phyloP scores from a whole-genome alignment of 2,329 filamentous ascomycete species.

The Aureobasidium sp. region DNA sequence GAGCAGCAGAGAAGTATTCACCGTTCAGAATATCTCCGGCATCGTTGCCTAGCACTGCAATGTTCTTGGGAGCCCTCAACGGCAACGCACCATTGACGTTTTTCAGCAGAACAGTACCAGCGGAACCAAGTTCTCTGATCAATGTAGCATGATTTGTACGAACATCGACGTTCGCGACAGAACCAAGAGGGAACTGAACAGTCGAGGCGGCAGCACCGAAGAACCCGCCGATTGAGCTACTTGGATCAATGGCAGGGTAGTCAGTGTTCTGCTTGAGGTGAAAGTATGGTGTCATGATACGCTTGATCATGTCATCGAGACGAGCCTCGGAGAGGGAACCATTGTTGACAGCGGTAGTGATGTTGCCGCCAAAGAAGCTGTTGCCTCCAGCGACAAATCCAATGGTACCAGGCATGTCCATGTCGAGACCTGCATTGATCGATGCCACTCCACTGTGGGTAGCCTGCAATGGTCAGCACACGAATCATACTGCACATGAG shows the following conservation, averaged over 20 bases:
- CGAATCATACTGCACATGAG: not conserved
- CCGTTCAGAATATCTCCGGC: slow-evolving; percentile 43
- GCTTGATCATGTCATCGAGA: slow-evolving; percentile 39
- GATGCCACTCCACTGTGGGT: slow-evolving; percentile 37
- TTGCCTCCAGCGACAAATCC: slow-evolving; percentile 17
- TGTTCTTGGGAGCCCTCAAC: slow-evolving; percentile 42
- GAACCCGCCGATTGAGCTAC: slow-evolving; percentile 22
- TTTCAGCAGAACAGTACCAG: slow-evolving; percentile 39
- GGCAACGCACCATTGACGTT: slow-evolving; percentile 44
- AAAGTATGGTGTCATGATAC: slow-evolving; percentile 41
- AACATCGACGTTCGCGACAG: slow-evolving; percentile 28
- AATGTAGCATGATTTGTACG: slow-evolving; percentile 27
- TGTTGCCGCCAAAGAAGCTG: slow-evolving; percentile 30
- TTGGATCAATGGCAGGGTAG: slow-evolving; percentile 32
- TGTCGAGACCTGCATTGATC: slow-evolving; percentile 42
- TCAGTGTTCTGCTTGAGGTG: slow-evolving; percentile 35
- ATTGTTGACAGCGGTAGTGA: slow-evolving; percentile 33
- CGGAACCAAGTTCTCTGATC: slow-evolving; percentile 34
- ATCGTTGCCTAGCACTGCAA: slow-evolving; percentile 44
- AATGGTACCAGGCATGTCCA: slow-evolving; percentile 35
- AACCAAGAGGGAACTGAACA: slow-evolving; percentile 4
- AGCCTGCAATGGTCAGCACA: slow-evolving; percentile 28
- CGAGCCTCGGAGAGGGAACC: slow-evolving; percentile 33
- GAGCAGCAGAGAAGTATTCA: slow-evolving; percentile 25
- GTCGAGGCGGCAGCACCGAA: slow-evolving; percentile 13